Base-by-base conservation (phyloP, 306 rosid genomes). In the Cucurbita pepo region DNA sequence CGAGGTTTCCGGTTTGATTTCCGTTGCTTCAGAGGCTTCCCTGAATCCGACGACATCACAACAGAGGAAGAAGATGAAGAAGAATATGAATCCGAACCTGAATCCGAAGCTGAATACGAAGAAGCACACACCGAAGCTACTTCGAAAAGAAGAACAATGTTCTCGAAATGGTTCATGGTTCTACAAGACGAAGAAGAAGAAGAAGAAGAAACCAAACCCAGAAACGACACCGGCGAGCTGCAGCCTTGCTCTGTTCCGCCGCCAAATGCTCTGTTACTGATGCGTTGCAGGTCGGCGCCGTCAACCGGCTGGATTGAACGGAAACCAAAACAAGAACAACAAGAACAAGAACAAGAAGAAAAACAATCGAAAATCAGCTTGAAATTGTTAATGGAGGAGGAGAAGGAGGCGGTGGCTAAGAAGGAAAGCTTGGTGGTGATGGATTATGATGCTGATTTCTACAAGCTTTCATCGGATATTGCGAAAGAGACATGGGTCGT, bases 141-240 rank as follows among this genome's bases (percentile, higher is more conserved):
- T 58, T 93, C 97, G 0, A 81, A 1, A 50, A 14, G 54, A 63
- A 81, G 73, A 63, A 73, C 91, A 0, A 87, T 86, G 19, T 94
- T 90, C 67, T 84, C 98, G 0, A 87, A 87, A 75, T 94, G 97
- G 98, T 90, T 82, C 60, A 94, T 94, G 98, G 91, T 94, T 73
- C 44, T 94, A 55, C 95, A 90, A 72, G 48, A 89, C 86, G 53
- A 83, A 56, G 34, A 30, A 30, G 34, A 30, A 30, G 98, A n/a
- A 87, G 52, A 89, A 88, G 53, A 83, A 56, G 8, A 64, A 86
- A 81, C 16, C 75, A 43, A 25, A 77, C 30, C 72, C 77, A 83
- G 25, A 79, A 52, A 50, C 18, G 11, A 36, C 22, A 8, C 41
- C 69, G 47, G 0, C 61, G 52, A 41, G 37, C 41, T 37, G 12